A percentile compares a stretch with the other conserved stretches of the same genome.
phyloP scores from a whole-genome alignment of 2,329 filamentous ascomycete species.

The Chrysosporium keratinophilum region DNA sequence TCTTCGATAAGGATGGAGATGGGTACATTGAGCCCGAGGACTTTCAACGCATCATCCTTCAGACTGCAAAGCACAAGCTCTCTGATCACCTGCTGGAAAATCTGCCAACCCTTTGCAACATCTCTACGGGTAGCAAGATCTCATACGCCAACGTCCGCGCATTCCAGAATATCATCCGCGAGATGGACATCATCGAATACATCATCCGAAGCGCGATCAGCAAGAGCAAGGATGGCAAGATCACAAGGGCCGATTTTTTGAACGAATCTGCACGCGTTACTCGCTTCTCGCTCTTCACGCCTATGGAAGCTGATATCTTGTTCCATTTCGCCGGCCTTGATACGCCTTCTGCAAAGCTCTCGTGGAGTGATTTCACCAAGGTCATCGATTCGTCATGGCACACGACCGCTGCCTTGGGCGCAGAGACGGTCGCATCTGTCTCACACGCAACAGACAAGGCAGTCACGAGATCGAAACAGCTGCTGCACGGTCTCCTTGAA shows the following conservation, averaged over 20 bases:
- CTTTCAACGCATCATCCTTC: constrained; percentile 90
- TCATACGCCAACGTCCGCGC: constrained; percentile 95
- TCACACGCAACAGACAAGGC: constrained; percentile 42
- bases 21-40: constrained; percentile 93
- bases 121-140: constrained; percentile 81
- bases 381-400: constrained; percentile 92
- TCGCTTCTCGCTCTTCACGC: constrained; percentile 90
- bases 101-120: constrained; percentile 87
- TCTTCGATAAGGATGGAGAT: constrained; percentile 81
- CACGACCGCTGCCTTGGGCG: constrained; percentile 48
- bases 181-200: constrained; percentile 95
- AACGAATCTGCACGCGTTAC: constrained; percentile 87
- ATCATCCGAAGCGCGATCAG: constrained; percentile 78
- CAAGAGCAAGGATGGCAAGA: constrained; percentile 80
- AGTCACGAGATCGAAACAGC: constrained; percentile 45
- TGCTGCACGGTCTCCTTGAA: constrained; percentile 58
- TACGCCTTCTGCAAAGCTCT: constrained; percentile 73
- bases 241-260: constrained; percentile 85
- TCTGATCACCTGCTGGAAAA: constrained; percentile 91
- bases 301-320: constrained; percentile 96
- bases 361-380: constrained; percentile 78
- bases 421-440: constrained; percentile 34
- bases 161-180: constrained; percentile 94
- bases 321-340: constrained; percentile 97
- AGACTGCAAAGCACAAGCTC: constrained; percentile 90